Conservation (phyloP, 805 yeast genomes). For the Cyberlindnera mycetangii region DNA sequence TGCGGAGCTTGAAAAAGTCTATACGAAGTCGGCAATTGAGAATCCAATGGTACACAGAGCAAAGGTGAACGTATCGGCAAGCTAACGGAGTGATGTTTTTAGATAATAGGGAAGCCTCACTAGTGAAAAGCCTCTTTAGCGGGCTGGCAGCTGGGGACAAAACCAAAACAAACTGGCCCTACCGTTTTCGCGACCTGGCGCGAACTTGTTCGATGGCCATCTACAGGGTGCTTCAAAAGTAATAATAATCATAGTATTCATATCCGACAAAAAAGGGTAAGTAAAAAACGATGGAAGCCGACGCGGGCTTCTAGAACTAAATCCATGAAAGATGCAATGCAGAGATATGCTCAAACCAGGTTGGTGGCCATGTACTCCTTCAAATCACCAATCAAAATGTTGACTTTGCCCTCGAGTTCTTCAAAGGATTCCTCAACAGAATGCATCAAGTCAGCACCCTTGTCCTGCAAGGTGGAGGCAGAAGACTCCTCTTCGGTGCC, state of each 20-base stretch:
- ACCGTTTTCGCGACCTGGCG: neutral
- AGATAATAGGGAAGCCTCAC: too few relatives aligned
- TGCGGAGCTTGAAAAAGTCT: too few relatives aligned
- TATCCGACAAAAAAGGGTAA: neutral
- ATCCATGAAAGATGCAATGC: slow-evolving; percentile 1
- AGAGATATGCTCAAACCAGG: slow-evolving; percentile 5
- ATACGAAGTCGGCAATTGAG: too few relatives aligned
- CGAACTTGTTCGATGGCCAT: neutral
- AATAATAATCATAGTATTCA: neutral
- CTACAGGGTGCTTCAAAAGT: neutral
- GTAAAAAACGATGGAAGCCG: neutral
- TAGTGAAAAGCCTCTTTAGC: too few relatives aligned
- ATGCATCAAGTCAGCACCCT: slow-evolving; percentile 9
- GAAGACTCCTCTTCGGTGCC: slow-evolving; percentile 12
- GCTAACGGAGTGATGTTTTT: too few relatives aligned
- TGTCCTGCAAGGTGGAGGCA: slow-evolving; percentile 9
- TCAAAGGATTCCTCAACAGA: slow-evolving; percentile 21
- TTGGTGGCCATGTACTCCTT: slow-evolving; percentile 19
- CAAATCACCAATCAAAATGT: slow-evolving; percentile 15
- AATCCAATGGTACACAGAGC: too few relatives aligned
- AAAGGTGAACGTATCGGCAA: too few relatives aligned
- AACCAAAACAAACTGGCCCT: slow-evolving; percentile 13
- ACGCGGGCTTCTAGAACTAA: neutral
- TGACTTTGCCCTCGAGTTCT: slow-evolving; percentile 22
- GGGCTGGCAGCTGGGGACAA: neutral